phyloP scores from a whole-genome alignment of 2,329 filamentous ascomycete species.

The Colletotrichum brevisporum region DNA sequence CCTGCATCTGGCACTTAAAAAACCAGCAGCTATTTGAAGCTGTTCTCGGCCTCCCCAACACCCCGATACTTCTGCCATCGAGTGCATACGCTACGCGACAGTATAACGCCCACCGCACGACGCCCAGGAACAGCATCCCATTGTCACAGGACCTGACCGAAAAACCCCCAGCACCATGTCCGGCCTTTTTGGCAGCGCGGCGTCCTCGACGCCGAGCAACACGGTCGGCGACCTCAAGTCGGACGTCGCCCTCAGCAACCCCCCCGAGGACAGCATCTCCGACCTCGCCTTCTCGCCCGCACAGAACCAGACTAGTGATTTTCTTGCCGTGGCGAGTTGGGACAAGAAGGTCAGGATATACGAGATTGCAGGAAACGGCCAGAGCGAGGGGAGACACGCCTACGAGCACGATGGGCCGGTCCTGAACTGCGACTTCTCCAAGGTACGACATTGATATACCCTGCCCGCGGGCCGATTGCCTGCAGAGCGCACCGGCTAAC shows the following conservation, averaged over 20 bases:
- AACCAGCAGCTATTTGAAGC: slow-evolving; percentile 29
- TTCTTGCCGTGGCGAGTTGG: slow-evolving; percentile 93
- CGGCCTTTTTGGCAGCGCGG: slow-evolving; percentile 69
- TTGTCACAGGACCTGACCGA: not conserved
- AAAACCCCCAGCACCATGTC: slow-evolving; percentile 67
- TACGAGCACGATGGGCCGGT: slow-evolving; percentile 92
- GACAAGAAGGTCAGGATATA: slow-evolving; percentile 99
- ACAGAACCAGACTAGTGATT: slow-evolving; percentile 72
- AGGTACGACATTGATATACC: slow-evolving; percentile 68
- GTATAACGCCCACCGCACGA: too few species aligned
- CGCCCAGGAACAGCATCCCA: not conserved
- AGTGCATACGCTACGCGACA: too few species aligned
- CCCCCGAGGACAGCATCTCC: slow-evolving; percentile 91
- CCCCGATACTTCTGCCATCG: not conserved
- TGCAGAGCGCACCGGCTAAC: slow-evolving; percentile 36
- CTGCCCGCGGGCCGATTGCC: not conserved
- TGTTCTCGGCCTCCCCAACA: not conserved
- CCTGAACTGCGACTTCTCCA: slow-evolving; percentile 88
- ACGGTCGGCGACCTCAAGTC: slow-evolving; percentile 92
- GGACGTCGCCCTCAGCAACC: slow-evolving; percentile 83
- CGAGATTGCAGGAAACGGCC: slow-evolving; percentile 83
- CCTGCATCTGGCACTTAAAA: slow-evolving; percentile 4
- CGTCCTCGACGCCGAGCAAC: slow-evolving; percentile 70
- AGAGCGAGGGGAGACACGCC: slow-evolving; percentile 86
- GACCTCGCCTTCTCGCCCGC: slow-evolving; percentile 85